phyloP scores from a whole-genome alignment of 1,284 basidiomycete genomes.

The Puccinia triticina region DNA sequence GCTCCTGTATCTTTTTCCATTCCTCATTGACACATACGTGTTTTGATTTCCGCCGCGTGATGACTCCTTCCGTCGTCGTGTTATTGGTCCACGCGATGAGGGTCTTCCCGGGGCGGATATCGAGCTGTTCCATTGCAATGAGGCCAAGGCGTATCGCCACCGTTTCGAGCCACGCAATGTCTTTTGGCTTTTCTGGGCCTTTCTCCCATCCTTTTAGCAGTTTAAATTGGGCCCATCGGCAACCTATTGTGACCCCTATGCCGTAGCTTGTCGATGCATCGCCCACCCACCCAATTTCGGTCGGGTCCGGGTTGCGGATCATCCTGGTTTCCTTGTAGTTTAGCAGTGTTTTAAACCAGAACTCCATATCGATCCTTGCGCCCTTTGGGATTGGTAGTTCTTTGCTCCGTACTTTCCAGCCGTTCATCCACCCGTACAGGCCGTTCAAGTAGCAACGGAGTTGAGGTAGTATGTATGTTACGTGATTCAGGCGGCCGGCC shows the following conservation, averaged over 20 bases:
- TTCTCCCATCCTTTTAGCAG: not conserved
- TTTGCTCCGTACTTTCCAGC: not conserved
- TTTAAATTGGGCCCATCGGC: not conserved
- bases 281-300: no score
- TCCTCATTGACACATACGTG: no score
- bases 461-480: not conserved
- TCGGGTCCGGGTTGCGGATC: not conserved
- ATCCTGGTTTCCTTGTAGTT: not conserved
- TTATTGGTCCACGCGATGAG: no score
- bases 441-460: not conserved
- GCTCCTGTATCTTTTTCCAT: no score
- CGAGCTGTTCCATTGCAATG: no score
- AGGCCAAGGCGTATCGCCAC: not conserved
- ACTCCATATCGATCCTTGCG: not conserved
- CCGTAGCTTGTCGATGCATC: conserved; percentile 23
- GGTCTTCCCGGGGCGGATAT: no score
- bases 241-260: not conserved
- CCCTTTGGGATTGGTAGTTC: not conserved
- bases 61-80: no score
- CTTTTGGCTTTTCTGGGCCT: no score
- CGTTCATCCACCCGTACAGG: not conserved
- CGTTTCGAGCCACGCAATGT: no score
- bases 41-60: no score
- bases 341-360: not conserved
- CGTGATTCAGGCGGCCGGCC: conserved; percentile 4